phyloP scores from a whole-genome alignment of 2,329 filamentous ascomycete species.

The Aspergillus sp. region DNA sequence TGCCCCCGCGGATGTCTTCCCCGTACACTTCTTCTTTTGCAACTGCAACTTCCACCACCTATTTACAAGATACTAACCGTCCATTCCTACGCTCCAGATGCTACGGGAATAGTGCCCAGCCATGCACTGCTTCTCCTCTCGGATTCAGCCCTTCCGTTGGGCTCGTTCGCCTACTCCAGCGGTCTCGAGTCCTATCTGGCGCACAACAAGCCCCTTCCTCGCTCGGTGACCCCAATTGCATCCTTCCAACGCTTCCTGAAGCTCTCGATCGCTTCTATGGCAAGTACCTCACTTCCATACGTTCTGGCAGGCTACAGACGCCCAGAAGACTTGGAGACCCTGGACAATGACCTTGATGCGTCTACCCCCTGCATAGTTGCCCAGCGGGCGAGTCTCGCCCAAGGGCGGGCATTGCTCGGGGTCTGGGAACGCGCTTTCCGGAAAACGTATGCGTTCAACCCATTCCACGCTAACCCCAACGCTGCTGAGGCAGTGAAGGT shows the following conservation, averaged over 20 bases:
- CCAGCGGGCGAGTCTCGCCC: constrained; percentile 61
- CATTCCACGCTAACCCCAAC: constrained; percentile 15
- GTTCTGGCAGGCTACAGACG: constrained; percentile 57
- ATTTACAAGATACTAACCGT: not conserved
- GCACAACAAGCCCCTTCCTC: constrained; percentile 51
- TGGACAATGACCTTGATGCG: constrained; percentile 66
- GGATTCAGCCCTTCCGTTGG: constrained; percentile 65
- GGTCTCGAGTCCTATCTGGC: constrained; percentile 66
- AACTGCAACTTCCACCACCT: not conserved
- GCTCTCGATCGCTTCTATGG: constrained; percentile 59
- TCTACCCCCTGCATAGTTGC: constrained; percentile 65
- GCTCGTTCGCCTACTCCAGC: constrained; percentile 67
- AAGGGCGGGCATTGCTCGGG: constrained; percentile 60
- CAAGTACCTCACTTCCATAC: constrained; percentile 62
- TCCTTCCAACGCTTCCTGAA: constrained; percentile 60
- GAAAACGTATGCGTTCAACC: constrained; percentile 30
- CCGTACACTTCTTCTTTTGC: not conserved
- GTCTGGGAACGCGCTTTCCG: constrained; percentile 62
- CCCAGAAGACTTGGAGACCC: constrained; percentile 51
- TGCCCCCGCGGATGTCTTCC: constrained; percentile 14
- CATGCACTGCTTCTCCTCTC: constrained; percentile 63
- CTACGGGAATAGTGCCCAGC: not conserved
- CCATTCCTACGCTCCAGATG: not conserved
- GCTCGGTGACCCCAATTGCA: constrained; percentile 31
- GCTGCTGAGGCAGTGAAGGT: constrained; percentile 28